Percentiles rank a stretch among this genome's conserved stretches.
These are phyloP conservation scores for Solanum hybrid DNA, from an alignment of 305 asterid species.

Conservation along the genomic window DNA sequence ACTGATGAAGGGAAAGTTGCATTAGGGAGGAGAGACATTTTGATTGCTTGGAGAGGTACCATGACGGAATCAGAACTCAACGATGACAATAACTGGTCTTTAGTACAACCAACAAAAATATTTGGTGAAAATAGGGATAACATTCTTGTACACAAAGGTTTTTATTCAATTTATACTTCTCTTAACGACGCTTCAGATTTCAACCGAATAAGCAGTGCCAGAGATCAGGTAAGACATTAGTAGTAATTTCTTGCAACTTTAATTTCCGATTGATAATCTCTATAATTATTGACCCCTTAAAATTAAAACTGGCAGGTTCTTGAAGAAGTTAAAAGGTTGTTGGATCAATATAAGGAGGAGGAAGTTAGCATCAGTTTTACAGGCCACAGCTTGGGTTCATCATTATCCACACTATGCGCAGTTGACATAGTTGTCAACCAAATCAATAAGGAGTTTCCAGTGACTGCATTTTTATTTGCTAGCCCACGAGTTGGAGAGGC, in stretches of 20 bases:
- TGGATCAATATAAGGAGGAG: no score
- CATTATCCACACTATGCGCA: no score
- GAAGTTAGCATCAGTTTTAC: no score
- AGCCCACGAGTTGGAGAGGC: no score
- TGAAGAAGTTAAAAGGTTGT: no score
- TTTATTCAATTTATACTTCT: constrained; percentile 50
- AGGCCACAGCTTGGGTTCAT: no score
- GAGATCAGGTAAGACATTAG: constrained; percentile 39
- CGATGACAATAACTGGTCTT: neutral
- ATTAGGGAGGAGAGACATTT: constrained; percentile 54
- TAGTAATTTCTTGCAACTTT: neutral
- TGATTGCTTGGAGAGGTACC: constrained; percentile 64
- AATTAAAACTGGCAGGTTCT: no score
- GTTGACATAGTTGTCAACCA: no score
- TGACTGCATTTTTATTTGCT: no score
- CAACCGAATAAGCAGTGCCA: constrained; percentile 36
- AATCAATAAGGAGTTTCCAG: no score
- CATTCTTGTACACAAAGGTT: constrained; percentile 39
- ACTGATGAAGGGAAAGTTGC: constrained; percentile 43
- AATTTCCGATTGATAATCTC: no score
- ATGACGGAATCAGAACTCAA: neutral
- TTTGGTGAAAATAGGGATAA: constrained; percentile 21
- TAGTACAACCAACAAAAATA: constrained; percentile 34
- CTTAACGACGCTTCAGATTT: constrained; percentile 38
- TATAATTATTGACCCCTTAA: no score